A percentile compares a stretch with the other conserved stretches of the same genome.
These are phyloP conservation scores for Sutorius eximius DNA, from an alignment of 1,284 basidiomycete species.

Conservation along the genomic window DNA sequence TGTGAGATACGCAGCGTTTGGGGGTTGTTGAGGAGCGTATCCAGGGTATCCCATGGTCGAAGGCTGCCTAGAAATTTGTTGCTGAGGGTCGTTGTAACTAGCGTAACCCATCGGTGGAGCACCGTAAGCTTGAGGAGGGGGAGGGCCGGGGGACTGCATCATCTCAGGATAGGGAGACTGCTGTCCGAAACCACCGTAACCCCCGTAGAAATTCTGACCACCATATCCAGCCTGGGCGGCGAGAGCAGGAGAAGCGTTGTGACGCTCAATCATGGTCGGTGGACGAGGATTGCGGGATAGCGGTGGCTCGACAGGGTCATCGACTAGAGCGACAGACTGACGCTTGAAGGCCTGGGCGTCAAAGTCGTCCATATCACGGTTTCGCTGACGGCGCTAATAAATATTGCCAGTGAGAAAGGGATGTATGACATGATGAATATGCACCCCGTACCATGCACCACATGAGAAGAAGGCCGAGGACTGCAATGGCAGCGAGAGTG, in stretches of 20 bases:
- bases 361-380: conserved; percentile 47
- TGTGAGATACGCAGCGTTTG: conserved; percentile 25
- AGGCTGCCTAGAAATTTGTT: conserved; percentile 27
- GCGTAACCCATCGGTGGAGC: conserved; percentile 17
- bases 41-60: conserved; percentile 17
- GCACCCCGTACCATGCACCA: conserved; percentile 52
- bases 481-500: conserved; percentile 47
- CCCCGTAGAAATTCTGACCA: conserved; percentile 31
- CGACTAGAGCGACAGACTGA: conserved; percentile 57
- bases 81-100: conserved; percentile 27
- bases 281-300: conserved; percentile 46
- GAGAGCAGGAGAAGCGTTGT: conserved; percentile 30
- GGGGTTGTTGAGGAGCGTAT: conserved; percentile 29
- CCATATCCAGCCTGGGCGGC: conserved; percentile 21
- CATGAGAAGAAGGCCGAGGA: conserved; percentile 47
- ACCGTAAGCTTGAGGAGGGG: conserved; percentile 20
- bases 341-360: conserved; percentile 53
- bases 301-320: conserved; percentile 40
- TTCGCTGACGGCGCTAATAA: conserved; percentile 47
- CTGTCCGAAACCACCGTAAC: conserved; percentile 39
- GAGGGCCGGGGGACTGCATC: conserved; percentile 8
- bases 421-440: neutral
- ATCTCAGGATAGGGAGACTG: conserved; percentile 34
- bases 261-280: conserved; percentile 58
- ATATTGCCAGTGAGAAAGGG: conserved; percentile 5